A percentile compares a stretch with the other conserved stretches of the same genome.
These are phyloP conservation scores for Emmonsiellopsis sp. DNA, from an alignment of 2,329 filamentous ascomycete genomes.

Conservation along the genomic window DNA sequence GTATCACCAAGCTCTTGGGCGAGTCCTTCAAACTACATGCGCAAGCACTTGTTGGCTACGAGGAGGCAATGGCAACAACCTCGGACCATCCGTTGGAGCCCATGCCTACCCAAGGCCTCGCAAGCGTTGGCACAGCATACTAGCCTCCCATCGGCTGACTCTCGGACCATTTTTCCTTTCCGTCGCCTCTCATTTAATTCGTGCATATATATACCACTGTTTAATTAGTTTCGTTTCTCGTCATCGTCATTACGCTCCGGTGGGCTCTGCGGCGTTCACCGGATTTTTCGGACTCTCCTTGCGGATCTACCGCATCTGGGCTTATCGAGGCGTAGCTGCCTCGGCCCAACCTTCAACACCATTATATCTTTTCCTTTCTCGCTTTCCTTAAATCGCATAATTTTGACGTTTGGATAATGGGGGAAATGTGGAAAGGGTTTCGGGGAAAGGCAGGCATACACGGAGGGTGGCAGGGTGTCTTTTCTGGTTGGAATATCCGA, in stretches of 20 bases:
- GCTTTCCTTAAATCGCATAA: constrained; percentile 26
- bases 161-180: constrained; percentile 13
- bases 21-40: constrained; percentile 96
- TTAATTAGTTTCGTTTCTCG: constrained; percentile 8
- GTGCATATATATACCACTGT: constrained; percentile 15
- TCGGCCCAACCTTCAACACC: neutral
- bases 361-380: neutral
- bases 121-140: constrained; percentile 35
- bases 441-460: constrained; percentile 27
- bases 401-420: constrained; percentile 5
- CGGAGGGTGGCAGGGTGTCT: constrained; percentile 27
- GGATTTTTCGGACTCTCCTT: constrained; percentile 1
- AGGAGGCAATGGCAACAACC: constrained; percentile 45
- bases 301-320: neutral
- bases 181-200: constrained; percentile 7
- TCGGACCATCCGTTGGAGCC: constrained; percentile 32
- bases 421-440: constrained; percentile 23
- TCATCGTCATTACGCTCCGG: constrained; percentile 5
- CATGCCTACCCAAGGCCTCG: constrained; percentile 36
- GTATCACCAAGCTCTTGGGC: constrained; percentile 73
- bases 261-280: constrained; percentile 3
- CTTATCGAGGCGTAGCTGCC: neutral
- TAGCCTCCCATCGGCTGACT: constrained; percentile 16
- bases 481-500: constrained; percentile 10
- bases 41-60: constrained; percentile 87